A percentile compares a stretch with the other conserved stretches of the same genome.
Conservation (phyloP, 2,329 filamentous ascomycete genomes). For the Alternaria alternata region DNA sequence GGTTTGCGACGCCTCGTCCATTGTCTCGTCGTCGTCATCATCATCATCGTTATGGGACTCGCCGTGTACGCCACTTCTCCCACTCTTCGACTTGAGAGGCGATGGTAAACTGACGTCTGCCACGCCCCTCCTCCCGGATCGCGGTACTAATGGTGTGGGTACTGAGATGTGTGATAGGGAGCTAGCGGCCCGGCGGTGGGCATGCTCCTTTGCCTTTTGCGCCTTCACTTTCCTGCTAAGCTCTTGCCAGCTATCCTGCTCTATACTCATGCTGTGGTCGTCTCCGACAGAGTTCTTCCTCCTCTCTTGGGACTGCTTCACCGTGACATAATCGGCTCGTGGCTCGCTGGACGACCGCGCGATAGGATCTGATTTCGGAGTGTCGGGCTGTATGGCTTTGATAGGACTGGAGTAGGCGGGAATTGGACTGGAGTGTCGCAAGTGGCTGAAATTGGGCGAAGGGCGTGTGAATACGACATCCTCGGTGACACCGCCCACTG, state of each 20-base stretch:
- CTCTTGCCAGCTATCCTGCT: constrained; percentile 45
- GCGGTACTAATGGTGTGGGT: constrained; percentile 27
- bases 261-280: constrained; percentile 19
- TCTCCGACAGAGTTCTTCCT: constrained; percentile 34
- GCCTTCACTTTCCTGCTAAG: constrained; percentile 30
- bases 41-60: constrained; percentile 29
- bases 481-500: constrained; percentile 48
- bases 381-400: constrained; percentile 33
- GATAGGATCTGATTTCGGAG: constrained; percentile 30
- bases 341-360: constrained; percentile 52
- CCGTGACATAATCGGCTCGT: constrained; percentile 53
- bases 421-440: constrained; percentile 49
- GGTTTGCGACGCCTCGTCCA: constrained; percentile 29
- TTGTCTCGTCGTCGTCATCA: constrained; percentile 34
- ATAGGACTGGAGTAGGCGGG: constrained; percentile 51
- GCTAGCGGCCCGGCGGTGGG: constrained; percentile 33
- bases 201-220: constrained; percentile 27
- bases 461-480: constrained; percentile 56
- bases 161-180: constrained; percentile 41
- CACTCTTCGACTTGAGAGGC: constrained; percentile 26
- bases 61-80: constrained; percentile 8
- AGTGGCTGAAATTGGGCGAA: constrained; percentile 53
- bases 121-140: constrained; percentile 22
- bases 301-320: constrained; percentile 56
- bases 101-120: constrained; percentile 35